Percentiles rank a stretch among this genome's conserved stretches.
Conservation (phyloP, 73 alveolate genomes). For the Paramecium pentaurelia region DNA sequence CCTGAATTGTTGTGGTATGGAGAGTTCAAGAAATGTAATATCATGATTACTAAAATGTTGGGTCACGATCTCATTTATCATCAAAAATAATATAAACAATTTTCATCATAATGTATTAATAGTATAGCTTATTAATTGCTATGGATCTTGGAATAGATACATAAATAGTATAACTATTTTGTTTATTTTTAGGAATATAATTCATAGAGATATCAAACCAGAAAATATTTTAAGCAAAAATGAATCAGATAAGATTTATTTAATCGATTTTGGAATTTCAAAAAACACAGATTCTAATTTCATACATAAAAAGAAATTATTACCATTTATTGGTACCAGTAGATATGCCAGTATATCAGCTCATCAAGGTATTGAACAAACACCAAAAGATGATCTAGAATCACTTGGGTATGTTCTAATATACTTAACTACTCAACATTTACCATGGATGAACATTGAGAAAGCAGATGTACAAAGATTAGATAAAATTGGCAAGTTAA, state of each 20-base stretch:
- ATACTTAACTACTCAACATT: slow-evolving; percentile 58
- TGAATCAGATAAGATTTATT: not conserved
- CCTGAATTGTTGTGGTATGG: slow-evolving; percentile 75
- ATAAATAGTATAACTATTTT: not conserved
- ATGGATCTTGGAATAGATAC: slow-evolving; percentile 17
- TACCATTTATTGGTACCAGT: slow-evolving; percentile 71
- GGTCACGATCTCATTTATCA: slow-evolving; percentile 62
- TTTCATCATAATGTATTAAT: not conserved
- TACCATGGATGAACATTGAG: slow-evolving; percentile 71
- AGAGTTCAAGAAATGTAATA: slow-evolving; percentile 48
- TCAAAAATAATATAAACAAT: not conserved
- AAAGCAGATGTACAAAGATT: slow-evolving; percentile 42
- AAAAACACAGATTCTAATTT: slow-evolving; percentile 55
- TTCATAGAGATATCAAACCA: slow-evolving; percentile 42
- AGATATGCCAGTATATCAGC: slow-evolving; percentile 69
- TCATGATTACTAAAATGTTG: slow-evolving; percentile 79
- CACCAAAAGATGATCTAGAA: slow-evolving; percentile 74
- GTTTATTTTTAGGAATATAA: slow-evolving; percentile 9
- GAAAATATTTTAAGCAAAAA: not conserved
- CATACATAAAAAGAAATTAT: not conserved
- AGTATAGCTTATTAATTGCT: not conserved
- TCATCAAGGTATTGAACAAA: slow-evolving; percentile 65
- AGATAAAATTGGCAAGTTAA: slow-evolving; percentile 40
- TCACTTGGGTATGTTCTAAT: slow-evolving; percentile 70
- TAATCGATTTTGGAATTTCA: slow-evolving; percentile 32